phyloP scores from a whole-genome alignment of 352 stramenopile species.

The Aphanomyces euteiches region DNA sequence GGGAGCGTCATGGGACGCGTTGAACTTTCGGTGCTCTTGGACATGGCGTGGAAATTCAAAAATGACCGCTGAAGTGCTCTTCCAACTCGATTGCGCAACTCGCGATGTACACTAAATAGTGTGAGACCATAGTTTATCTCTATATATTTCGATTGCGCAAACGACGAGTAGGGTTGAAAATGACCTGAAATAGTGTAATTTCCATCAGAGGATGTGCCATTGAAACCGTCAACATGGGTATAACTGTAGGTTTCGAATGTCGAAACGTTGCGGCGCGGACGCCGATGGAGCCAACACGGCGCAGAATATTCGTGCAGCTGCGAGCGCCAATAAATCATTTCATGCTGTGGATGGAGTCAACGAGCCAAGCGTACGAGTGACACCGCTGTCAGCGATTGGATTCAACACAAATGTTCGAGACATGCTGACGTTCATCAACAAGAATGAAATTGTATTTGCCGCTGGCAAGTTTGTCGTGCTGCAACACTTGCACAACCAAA shows the following conservation, averaged over 20 bases:
- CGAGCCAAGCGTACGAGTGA: slow-evolving; percentile 14
- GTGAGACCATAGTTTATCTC: not conserved
- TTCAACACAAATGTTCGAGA: slow-evolving; percentile 52
- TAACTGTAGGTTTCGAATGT: not conserved
- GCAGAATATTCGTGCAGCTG: slow-evolving; percentile 1
- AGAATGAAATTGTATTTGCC: slow-evolving; percentile 55
- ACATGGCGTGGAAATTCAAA: not conserved
- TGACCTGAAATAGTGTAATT: slow-evolving; percentile 1
- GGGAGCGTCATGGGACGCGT: slow-evolving; percentile 62
- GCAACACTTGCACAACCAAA: slow-evolving; percentile 60
- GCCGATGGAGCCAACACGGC: slow-evolving; percentile 3
- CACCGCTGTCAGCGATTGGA: slow-evolving; percentile 50
- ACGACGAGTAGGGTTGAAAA: not conserved
- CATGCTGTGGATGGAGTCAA: not conserved
- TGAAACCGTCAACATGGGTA: not conserved
- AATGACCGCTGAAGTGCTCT: not conserved
- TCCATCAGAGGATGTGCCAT: too few relatives aligned
- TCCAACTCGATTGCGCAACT: not conserved
- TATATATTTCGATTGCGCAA: slow-evolving; percentile 3
- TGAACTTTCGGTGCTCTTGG: not conserved
- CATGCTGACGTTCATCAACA: slow-evolving; percentile 50
- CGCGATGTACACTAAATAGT: not conserved
- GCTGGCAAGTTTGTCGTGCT: slow-evolving; percentile 64
- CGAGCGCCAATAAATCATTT: not conserved
- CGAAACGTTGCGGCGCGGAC: not conserved